Conservation (phyloP, 306 rosid genomes). For the Cicer cuneatum region DNA sequence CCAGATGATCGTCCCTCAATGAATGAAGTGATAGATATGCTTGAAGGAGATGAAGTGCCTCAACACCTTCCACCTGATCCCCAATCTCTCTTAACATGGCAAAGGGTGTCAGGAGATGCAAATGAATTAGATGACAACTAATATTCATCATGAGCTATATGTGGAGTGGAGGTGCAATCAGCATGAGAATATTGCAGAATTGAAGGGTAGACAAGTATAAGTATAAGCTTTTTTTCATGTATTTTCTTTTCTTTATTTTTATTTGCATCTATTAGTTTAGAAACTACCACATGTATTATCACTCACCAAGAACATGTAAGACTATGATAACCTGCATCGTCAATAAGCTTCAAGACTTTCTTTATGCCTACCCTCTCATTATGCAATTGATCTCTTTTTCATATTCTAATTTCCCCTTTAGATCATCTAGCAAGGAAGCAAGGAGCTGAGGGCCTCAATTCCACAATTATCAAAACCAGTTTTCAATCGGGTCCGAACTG, state of each 20-base stretch:
- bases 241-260: not conserved
- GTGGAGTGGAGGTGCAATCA: not conserved
- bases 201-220: not conserved
- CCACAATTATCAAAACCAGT: too few relatives aligned
- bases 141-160: not conserved
- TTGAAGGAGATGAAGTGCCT: constrained; percentile 20
- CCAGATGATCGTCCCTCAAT: constrained; percentile 25
- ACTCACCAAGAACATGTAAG: constrained; percentile 55
- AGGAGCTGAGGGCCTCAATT: not conserved
- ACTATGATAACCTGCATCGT: constrained; percentile 56
- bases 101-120: constrained; percentile 5
- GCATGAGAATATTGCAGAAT: not conserved
- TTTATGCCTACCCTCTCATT: constrained; percentile 62
- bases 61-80: constrained; percentile 12
- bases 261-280: not conserved
- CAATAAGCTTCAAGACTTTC: constrained; percentile 59
- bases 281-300: not conserved
- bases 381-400: constrained; percentile 45
- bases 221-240: not conserved
- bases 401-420: not conserved
- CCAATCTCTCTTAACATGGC: constrained; percentile 4
- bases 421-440: not conserved
- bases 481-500: too few relatives aligned
- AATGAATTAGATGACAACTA: not conserved
- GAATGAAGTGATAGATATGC: constrained; percentile 33